Conservation (phyloP, 257 asterid genomes). For the Solanum sitiens region DNA sequence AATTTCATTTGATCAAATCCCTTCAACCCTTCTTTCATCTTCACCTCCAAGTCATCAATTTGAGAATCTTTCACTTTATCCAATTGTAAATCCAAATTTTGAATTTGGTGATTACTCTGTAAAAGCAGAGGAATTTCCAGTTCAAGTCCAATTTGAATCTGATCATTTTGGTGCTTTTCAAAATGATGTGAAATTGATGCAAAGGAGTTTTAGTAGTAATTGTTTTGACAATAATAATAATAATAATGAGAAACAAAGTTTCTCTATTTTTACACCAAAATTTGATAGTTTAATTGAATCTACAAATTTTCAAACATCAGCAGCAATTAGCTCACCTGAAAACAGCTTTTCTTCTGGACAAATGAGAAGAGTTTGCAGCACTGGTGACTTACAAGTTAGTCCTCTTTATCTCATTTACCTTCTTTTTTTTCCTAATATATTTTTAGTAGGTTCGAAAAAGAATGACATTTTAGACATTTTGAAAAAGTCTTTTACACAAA, state of each 20-base stretch:
- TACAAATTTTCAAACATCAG: slow-evolving; percentile 17
- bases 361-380: slow-evolving; percentile 77
- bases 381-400: slow-evolving; percentile 79
- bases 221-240: slow-evolving; percentile 36
- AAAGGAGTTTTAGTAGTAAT: slow-evolving; percentile 67
- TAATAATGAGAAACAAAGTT: slow-evolving; percentile 1
- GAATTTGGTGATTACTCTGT: slow-evolving; percentile 21
- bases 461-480: neutral
- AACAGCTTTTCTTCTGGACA: slow-evolving; percentile 31
- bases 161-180: slow-evolving; percentile 16
- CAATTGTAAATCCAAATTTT: neutral
- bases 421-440: neutral
- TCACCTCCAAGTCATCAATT: slow-evolving; percentile 63
- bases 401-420: neutral
- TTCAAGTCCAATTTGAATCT: slow-evolving; percentile 17
- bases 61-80: slow-evolving; percentile 31
- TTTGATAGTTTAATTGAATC: slow-evolving; percentile 38
- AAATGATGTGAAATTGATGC: slow-evolving; percentile 52
- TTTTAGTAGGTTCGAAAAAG: rapidly evolving
- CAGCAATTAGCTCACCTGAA: slow-evolving; percentile 31
- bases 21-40: slow-evolving; percentile 34
- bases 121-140: slow-evolving; percentile 46
- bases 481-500: neutral
- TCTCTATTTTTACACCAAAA: slow-evolving; percentile 24
- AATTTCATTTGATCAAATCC: slow-evolving; percentile 22